Percentiles rank a stretch among this genome's conserved stretches.
Evolutionary conservation across 1,284 basidiomycete genomes (phyloP).

Genomic region (Schizophyllum amplum): DNA sequence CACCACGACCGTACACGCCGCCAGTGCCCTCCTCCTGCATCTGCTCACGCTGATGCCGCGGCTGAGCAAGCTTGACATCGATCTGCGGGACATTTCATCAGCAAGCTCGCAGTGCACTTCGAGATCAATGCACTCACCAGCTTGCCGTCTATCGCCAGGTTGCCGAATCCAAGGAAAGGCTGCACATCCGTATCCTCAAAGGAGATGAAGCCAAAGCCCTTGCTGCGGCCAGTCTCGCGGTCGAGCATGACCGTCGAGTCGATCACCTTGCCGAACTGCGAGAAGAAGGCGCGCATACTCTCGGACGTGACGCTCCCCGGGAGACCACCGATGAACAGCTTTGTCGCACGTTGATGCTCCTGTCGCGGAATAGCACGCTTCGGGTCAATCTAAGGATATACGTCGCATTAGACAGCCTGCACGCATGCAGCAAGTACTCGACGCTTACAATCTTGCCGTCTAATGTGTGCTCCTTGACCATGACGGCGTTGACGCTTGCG

Average conservation of each 20-base stretch:
- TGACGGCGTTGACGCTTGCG: conserved; percentile 82
- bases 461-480: conserved; percentile 82
- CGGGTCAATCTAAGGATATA: conserved; percentile 79
- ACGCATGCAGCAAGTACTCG: conserved; percentile 13
- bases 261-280: conserved; percentile 86
- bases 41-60: conserved; percentile 69
- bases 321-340: conserved; percentile 94
- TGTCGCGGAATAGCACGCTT: conserved; percentile 97
- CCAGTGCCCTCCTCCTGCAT: conserved; percentile 29
- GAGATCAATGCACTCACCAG: conserved; percentile 48
- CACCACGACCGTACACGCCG: conserved; percentile 14
- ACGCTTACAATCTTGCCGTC: conserved; percentile 86
- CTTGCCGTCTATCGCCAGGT: conserved; percentile 89
- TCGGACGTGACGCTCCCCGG: conserved; percentile 89
- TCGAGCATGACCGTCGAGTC: conserved; percentile 99
- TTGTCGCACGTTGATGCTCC: conserved; percentile 86
- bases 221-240: conserved; percentile 89
- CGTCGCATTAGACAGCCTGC: conserved; percentile 3
- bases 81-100: conserved; percentile 51
- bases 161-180: conserved; percentile 76
- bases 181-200: conserved; percentile 88
- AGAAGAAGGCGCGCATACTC: conserved; percentile 88
- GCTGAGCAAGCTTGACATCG: conserved; percentile 91
- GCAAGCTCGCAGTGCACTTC: no score
- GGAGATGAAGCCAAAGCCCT: conserved; percentile 97